A percentile compares a stretch with the other conserved stretches of the same genome.
phyloP scores from a whole-genome alignment of 345 rosid species.

The Psidium friedrichsthalianum region DNA sequence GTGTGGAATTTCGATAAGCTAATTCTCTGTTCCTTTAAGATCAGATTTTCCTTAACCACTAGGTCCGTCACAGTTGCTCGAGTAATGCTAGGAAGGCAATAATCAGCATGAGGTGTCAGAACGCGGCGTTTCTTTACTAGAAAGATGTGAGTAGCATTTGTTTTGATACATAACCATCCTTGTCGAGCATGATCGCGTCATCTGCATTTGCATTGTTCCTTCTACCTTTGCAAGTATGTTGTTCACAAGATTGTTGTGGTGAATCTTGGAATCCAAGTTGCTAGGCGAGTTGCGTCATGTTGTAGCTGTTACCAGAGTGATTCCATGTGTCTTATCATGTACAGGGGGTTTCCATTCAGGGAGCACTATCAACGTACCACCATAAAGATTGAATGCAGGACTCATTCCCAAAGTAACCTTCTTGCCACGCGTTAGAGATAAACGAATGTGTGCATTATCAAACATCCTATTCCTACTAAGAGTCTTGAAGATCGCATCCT shows the following conservation, averaged over 20 bases:
- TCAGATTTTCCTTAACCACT: conserved; percentile 51
- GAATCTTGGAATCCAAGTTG: conserved; percentile 89
- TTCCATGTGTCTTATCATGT: conserved; percentile 71
- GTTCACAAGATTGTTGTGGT: conserved; percentile 89
- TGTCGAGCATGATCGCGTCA: conserved; percentile 91
- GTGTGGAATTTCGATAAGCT: conserved; percentile 81
- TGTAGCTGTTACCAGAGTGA: conserved; percentile 77
- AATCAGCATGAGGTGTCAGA: conserved; percentile 81
- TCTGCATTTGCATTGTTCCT: conserved; percentile 62
- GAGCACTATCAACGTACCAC: conserved; percentile 83
- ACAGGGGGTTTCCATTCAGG: conserved; percentile 96
- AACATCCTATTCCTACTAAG: conserved; percentile 79
- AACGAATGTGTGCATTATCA: conserved; percentile 71
- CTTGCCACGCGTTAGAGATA: conserved; percentile 81
- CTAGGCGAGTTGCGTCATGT: conserved; percentile 92
- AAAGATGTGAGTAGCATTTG: conserved; percentile 88
- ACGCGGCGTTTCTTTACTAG: conserved; percentile 80
- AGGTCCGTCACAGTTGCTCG: conserved; percentile 84
- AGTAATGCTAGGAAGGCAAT: conserved; percentile 89
- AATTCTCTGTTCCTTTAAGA: conserved; percentile 57
- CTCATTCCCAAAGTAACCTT: conserved; percentile 97
- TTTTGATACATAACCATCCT: conserved; percentile 84
- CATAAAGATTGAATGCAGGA: conserved; percentile 80
- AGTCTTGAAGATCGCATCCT: conserved; percentile 74
- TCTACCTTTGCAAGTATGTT: conserved; percentile 91